These are phyloP conservation scores for Moesziomyces aphidis DNA, from an alignment of 1,284 basidiomycete genomes.

Conservation along the genomic window DNA sequence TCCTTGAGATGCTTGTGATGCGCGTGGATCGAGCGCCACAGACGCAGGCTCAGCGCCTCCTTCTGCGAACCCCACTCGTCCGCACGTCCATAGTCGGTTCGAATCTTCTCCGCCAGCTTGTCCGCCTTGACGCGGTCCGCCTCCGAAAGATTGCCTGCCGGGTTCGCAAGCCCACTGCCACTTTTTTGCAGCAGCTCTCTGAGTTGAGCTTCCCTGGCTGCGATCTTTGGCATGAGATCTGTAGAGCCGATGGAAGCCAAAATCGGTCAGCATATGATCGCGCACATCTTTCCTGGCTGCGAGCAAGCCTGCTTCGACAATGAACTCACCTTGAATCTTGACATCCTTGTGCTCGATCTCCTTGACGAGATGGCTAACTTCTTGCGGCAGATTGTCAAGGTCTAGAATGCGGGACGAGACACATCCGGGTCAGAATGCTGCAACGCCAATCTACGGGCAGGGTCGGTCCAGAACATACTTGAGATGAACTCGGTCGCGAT, in stretches of 20 bases:
- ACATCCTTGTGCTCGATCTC: conserved; percentile 66
- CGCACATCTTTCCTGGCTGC: no score
- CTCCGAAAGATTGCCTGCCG: conserved; percentile 46
- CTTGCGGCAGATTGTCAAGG: conserved; percentile 64
- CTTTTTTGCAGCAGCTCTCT: conserved; percentile 49
- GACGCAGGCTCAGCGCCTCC: conserved; percentile 43
- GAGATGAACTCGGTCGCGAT: conserved; percentile 63
- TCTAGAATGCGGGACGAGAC: not conserved
- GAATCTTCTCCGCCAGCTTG: conserved; percentile 58
- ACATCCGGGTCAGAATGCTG: no score
- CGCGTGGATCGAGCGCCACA: conserved; percentile 58
- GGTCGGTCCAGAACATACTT: not conserved
- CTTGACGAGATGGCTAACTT: conserved; percentile 64
- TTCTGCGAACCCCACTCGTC: conserved; percentile 64
- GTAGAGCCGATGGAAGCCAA: no score
- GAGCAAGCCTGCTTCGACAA: no score
- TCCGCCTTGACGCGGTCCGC: conserved; percentile 55
- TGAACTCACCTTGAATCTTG: conserved; percentile 52
- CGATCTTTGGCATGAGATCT: conserved; percentile 56
- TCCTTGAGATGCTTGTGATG: conserved; percentile 56
- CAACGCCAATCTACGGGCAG: no score
- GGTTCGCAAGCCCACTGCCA: conserved; percentile 26
- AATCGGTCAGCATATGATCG: no score
- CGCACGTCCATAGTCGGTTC: conserved; percentile 57
- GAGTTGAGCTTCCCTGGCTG: conserved; percentile 57